A percentile compares a stretch with the other conserved stretches of the same genome.
phyloP scores from a whole-genome alignment of 2,329 filamentous ascomycete genomes.

The Diaporthe citri region DNA sequence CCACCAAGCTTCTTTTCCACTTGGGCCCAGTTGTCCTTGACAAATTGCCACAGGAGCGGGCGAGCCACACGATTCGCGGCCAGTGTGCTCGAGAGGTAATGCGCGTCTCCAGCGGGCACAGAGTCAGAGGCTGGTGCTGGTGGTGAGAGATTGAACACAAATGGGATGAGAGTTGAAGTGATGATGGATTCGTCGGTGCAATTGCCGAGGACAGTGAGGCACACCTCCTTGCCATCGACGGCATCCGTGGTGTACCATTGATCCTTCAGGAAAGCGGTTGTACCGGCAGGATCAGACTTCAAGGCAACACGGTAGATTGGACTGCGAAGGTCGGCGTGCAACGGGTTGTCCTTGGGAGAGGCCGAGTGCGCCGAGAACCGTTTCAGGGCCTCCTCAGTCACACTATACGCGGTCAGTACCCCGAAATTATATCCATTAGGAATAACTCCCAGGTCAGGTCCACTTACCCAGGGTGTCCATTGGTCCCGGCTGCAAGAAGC shows the following conservation, averaged over 20 bases:
- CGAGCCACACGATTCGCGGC: slow-evolving; percentile 80
- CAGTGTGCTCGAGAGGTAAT: slow-evolving; percentile 81
- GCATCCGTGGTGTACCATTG: slow-evolving; percentile 87
- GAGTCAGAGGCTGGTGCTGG: slow-evolving; percentile 64
- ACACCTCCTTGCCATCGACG: slow-evolving; percentile 92
- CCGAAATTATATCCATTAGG: not conserved
- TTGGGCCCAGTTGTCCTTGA: slow-evolving; percentile 85
- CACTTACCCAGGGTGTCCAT: slow-evolving; percentile 79
- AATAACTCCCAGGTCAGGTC: not conserved
- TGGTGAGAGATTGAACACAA: slow-evolving; percentile 78
- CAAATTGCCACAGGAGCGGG: slow-evolving; percentile 84
- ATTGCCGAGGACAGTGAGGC: slow-evolving; percentile 80
- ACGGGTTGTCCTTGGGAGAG: slow-evolving; percentile 74
- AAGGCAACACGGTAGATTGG: slow-evolving; percentile 86
- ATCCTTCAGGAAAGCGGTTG: slow-evolving; percentile 82
- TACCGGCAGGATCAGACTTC: slow-evolving; percentile 74
- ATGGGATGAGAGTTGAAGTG: slow-evolving; percentile 74
- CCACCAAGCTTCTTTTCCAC: slow-evolving; percentile 77
- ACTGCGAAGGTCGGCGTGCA: slow-evolving; percentile 85
- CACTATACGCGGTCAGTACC: slow-evolving; percentile 55
- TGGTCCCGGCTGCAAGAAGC: slow-evolving; percentile 79
- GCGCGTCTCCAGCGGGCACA: slow-evolving; percentile 89
- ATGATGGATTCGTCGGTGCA: slow-evolving; percentile 78
- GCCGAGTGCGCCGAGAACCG: slow-evolving; percentile 85
- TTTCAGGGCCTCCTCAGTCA: slow-evolving; percentile 79